Conservation (phyloP, 2,329 filamentous ascomycete species). For the Pestalotiopsis sp. region DNA sequence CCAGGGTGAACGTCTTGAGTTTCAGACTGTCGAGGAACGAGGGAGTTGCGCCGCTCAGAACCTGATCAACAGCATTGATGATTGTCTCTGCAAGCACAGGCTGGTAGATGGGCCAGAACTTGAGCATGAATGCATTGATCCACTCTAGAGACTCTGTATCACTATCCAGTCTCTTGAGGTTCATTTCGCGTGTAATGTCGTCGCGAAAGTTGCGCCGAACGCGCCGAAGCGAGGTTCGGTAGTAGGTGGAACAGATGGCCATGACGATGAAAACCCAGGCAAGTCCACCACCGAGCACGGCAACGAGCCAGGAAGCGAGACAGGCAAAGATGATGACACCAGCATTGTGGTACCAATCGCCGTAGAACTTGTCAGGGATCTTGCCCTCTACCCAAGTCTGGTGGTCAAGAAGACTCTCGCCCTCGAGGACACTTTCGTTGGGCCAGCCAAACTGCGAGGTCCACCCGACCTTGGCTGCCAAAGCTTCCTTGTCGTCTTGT, state of each 20-base stretch:
- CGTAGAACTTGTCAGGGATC: constrained; percentile 87
- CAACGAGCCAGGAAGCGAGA: constrained; percentile 85
- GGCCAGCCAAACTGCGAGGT: constrained; percentile 80
- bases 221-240: constrained; percentile 89
- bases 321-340: constrained; percentile 94
- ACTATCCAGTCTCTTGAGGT: constrained; percentile 82
- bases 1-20: constrained; percentile 90
- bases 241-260: constrained; percentile 91
- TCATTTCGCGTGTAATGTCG: constrained; percentile 87
- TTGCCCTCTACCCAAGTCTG: constrained; percentile 83
- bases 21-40: constrained; percentile 91
- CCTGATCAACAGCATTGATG: constrained; percentile 92
- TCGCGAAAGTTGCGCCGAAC: constrained; percentile 95
- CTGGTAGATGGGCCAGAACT: constrained; percentile 99
- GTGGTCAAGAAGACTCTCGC: constrained; percentile 79
- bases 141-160: constrained; percentile 94
- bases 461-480: constrained; percentile 75
- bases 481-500: constrained; percentile 54
- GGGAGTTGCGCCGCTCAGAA: constrained; percentile 88
- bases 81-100: constrained; percentile 91
- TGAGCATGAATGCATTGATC: constrained; percentile 98
- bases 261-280: constrained; percentile 94
- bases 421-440: constrained; percentile 54
- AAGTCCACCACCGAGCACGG: constrained; percentile 85
- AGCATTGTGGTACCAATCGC: constrained; percentile 98